Evolutionary conservation across 148 eudicot species (phyloP).

Genomic region (Gaultheria prostrata): DNA sequence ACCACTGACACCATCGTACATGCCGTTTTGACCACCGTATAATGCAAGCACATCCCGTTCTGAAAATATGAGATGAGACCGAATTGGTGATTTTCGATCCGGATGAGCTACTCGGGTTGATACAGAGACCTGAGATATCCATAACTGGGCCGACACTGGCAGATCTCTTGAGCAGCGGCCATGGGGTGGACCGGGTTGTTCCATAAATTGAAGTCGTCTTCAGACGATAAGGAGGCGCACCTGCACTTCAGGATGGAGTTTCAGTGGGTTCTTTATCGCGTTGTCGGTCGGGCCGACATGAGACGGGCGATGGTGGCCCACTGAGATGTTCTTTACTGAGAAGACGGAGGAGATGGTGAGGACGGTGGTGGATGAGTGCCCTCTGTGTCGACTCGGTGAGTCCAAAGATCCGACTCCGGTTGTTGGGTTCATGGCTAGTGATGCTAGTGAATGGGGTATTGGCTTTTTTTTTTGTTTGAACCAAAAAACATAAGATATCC

Average conservation of each 20-base stretch:
- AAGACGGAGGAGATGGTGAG: constrained; percentile 11
- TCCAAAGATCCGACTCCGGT: constrained; percentile 11
- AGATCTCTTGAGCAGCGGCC: constrained; percentile 49
- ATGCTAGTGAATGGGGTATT: constrained; percentile 14
- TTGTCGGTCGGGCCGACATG: constrained; percentile 58
- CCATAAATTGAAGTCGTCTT: constrained; percentile 32
- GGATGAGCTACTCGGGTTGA: constrained; percentile 42
- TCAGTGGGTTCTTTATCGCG: constrained; percentile 67
- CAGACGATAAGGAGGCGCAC: constrained; percentile 36
- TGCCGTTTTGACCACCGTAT: constrained; percentile 12
- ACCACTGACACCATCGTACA: background rate
- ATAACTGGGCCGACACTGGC: constrained; percentile 44
- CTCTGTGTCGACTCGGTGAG: constrained; percentile 16
- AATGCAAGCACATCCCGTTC: too few species aligned
- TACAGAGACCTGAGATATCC: constrained; percentile 20
- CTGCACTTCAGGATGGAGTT: constrained; percentile 57
- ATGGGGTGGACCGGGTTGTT: constrained; percentile 4
- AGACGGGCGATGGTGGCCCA: constrained; percentile 66
- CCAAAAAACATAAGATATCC: too few species aligned
- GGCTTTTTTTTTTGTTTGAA: too few species aligned
- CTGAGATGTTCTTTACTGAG: constrained; percentile 21
- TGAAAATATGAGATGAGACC: constrained; percentile 24
- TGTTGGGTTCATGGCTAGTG: constrained; percentile 15
- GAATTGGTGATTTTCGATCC: constrained; percentile 48
- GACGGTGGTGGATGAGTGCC: constrained; percentile 4